Evolutionary conservation across 306 rosid species (phyloP).

Genomic region (Cajanus cajan): DNA sequence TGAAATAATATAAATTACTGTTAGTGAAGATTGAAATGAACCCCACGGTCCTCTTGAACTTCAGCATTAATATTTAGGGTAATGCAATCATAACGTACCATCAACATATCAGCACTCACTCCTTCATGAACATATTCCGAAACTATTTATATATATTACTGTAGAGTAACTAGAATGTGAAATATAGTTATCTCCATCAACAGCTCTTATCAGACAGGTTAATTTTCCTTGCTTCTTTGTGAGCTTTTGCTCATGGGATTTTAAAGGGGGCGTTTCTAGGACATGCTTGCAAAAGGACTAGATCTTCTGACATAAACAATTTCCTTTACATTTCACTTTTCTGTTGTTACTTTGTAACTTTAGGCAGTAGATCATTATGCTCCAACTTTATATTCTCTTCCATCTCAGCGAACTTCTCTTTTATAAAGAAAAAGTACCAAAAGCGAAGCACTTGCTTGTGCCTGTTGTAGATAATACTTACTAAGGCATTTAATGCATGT

Average conservation of each 20-base stretch:
- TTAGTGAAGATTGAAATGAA: slow-evolving; percentile 8
- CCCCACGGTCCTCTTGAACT: neutral
- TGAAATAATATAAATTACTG: neutral
- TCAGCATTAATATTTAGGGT: neutral
- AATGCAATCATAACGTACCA: neutral
- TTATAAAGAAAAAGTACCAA: neutral
- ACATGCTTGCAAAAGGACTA: slow-evolving; percentile 9
- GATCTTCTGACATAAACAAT: neutral
- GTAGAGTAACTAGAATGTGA: neutral
- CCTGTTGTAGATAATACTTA: neutral
- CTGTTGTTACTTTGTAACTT: neutral
- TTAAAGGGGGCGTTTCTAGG: neutral
- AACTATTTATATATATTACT: neutral
- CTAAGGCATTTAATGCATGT: neutral
- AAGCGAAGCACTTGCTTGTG: neutral
- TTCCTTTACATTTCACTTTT: neutral
- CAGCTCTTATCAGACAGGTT: neutral
- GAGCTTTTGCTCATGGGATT: neutral
- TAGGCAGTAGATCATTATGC: neutral
- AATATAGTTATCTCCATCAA: neutral
- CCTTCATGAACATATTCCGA: slow-evolving; percentile 1
- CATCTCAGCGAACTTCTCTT: neutral
- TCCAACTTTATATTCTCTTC: neutral
- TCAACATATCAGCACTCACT: neutral
- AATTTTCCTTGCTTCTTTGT: neutral